Conservation (phyloP, 2,329 filamentous ascomycete species). For the Mycocentrospora acerina region DNA sequence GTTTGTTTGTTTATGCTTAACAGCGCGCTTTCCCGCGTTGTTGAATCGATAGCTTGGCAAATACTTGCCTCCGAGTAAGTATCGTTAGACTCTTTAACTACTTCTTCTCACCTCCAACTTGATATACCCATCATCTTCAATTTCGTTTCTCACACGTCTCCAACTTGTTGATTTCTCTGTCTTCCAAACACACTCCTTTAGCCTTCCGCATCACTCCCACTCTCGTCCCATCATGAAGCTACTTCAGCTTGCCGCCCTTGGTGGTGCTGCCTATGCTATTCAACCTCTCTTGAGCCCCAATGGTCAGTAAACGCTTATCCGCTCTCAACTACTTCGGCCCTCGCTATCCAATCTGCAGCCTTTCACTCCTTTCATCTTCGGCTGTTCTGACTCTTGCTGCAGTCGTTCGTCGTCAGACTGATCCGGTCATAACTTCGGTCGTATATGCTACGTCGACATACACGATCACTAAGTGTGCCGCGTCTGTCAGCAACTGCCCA, state of each 20-base stretch:
- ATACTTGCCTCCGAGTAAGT: conserved; percentile 15
- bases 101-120: conserved; percentile 15
- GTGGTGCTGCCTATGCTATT: conserved; percentile 21
- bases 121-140: conserved; percentile 29
- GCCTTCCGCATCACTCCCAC: conserved; percentile 13
- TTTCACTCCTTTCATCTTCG: too few relatives aligned
- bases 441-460: conserved; percentile 42
- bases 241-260: conserved; percentile 23
- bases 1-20: conserved; percentile 19
- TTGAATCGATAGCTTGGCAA: too few relatives aligned
- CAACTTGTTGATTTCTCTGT: conserved; percentile 19
- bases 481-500: conserved; percentile 40
- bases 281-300: conserved; percentile 19
- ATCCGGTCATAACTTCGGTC: conserved; percentile 31
- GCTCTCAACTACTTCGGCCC: too few relatives aligned
- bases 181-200: conserved; percentile 21
- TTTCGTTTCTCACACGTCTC: conserved; percentile 10
- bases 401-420: conserved; percentile 16
- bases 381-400: conserved; percentile 6
- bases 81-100: conserved; percentile 5
- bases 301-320: conserved; percentile 27
- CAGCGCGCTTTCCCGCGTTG: conserved; percentile 19
- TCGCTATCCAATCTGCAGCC: too few relatives aligned
- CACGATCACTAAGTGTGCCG: conserved; percentile 45
- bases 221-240: conserved; percentile 30